Percentiles rank a stretch among this genome's conserved stretches.
These are phyloP conservation scores for Clausena lansium DNA, from an alignment of 345 rosid genomes.

Conservation along the genomic window DNA sequence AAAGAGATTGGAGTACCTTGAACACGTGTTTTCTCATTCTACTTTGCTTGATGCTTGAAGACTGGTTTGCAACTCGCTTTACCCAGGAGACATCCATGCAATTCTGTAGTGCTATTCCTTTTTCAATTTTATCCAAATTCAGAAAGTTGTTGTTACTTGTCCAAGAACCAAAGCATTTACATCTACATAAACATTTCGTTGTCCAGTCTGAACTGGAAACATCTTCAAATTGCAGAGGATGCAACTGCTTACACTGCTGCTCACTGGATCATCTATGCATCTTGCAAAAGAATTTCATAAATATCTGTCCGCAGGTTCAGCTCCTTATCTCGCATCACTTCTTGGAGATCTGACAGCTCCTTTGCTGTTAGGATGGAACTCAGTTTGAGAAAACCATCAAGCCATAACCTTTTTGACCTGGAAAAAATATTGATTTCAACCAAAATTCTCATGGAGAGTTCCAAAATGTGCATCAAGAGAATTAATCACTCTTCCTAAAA, in stretches of 20 bases:
- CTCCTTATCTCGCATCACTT: constrained; percentile 96
- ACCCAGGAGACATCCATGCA: not conserved
- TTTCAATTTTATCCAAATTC: not conserved
- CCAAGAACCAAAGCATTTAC: not conserved
- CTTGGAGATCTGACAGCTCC: constrained; percentile 93
- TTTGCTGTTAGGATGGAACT: constrained; percentile 58
- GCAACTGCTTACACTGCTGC: not conserved
- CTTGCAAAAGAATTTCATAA: constrained; percentile 90
- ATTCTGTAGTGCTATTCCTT: not conserved
- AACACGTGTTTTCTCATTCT: not conserved
- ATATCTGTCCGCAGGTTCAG: constrained; percentile 90
- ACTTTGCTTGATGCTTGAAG: not conserved
- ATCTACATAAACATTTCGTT: not conserved
- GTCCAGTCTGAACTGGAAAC: not conserved
- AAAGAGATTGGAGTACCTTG: not conserved
- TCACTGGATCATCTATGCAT: constrained; percentile 21
- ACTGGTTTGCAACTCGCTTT: not conserved
- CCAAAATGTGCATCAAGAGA: too few species aligned
- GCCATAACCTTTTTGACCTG: constrained; percentile 94
- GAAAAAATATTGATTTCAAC: not conserved
- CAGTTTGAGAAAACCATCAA: constrained; percentile 79
- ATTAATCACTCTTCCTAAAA: too few species aligned
- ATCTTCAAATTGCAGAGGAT: not conserved
- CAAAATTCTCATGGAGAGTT: not conserved
- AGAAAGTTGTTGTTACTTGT: not conserved